Conservation (phyloP, 2,329 filamentous ascomycete genomes). For the Rhynchosporium secalis region DNA sequence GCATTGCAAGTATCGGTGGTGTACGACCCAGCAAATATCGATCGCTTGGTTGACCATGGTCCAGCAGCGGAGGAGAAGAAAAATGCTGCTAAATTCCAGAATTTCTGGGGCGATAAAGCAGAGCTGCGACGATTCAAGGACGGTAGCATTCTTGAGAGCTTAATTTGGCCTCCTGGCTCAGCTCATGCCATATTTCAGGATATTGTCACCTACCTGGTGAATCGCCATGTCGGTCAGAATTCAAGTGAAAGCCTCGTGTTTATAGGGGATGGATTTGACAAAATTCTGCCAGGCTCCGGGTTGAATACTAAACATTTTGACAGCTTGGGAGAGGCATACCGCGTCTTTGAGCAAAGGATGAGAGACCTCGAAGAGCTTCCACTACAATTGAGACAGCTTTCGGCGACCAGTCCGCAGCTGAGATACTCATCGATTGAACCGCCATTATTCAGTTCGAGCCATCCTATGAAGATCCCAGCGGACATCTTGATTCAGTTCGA, state of each 20-base stretch:
- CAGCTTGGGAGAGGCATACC: conserved; percentile 67
- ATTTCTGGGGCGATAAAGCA: conserved; percentile 93
- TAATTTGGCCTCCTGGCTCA: conserved; percentile 75
- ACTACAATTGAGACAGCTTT: conserved; percentile 79
- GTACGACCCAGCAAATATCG: conserved; percentile 70
- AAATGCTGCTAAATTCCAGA: conserved; percentile 76
- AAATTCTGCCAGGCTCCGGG: conserved; percentile 43
- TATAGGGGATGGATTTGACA: conserved; percentile 47
- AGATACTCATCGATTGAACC: conserved; percentile 68
- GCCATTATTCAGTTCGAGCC: conserved; percentile 48
- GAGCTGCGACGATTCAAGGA: conserved; percentile 94
- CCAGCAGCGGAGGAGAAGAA: conserved; percentile 83
- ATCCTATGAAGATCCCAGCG: conserved; percentile 55
- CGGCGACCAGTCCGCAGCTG: conserved; percentile 69
- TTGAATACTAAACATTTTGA: conserved; percentile 59
- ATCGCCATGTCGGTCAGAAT: conserved; percentile 64
- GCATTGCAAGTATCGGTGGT: conserved; percentile 65
- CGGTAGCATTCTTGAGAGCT: conserved; percentile 87
- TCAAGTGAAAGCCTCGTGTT: conserved; percentile 45
- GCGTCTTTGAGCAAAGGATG: conserved; percentile 72
- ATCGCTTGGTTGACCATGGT: conserved; percentile 81
- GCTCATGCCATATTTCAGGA: conserved; percentile 71
- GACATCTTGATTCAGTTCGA: conserved; percentile 89
- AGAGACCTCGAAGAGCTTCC: conserved; percentile 80
- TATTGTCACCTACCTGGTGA: conserved; percentile 71